phyloP scores from a whole-genome alignment of 2,329 filamentous ascomycete species.

The Fusarium musae region DNA sequence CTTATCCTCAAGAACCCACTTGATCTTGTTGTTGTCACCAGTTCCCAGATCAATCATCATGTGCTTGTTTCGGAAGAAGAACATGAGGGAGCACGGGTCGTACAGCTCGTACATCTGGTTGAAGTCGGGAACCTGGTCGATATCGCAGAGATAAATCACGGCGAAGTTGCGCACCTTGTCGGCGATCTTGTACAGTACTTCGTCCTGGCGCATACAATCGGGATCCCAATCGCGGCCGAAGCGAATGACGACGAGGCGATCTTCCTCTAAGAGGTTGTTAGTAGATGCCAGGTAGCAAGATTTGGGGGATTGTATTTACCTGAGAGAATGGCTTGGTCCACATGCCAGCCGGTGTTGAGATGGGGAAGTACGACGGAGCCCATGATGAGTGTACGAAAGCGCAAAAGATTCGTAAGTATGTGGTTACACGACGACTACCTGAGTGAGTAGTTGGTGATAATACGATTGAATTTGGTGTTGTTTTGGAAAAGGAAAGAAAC shows the following conservation, averaged over 20 bases:
- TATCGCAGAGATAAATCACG: conserved; percentile 92
- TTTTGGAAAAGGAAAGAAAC: conserved; percentile 11
- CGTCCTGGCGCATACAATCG: conserved; percentile 82
- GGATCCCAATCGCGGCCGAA: conserved; percentile 88
- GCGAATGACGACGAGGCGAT: conserved; percentile 91
- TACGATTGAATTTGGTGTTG: neutral
- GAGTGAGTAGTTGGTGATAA: neutral
- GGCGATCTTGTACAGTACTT: conserved; percentile 93
- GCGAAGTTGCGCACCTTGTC: conserved; percentile 94
- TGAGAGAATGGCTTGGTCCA: conserved; percentile 89
- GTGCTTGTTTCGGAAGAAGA: conserved; percentile 97
- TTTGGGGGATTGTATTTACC: conserved; percentile 10
- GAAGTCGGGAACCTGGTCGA: conserved; percentile 91
- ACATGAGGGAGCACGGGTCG: conserved; percentile 95
- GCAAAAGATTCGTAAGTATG: no score
- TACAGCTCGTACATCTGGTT: conserved; percentile 96
- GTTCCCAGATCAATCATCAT: conserved; percentile 99
- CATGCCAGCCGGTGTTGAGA: conserved; percentile 93
- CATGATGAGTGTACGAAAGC: conserved; percentile 51
- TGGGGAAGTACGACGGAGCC: conserved; percentile 94
- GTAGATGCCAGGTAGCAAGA: neutral
- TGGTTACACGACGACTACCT: neutral
- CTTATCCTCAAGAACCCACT: conserved; percentile 94
- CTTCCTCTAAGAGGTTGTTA: conserved; percentile 70
- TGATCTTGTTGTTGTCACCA: conserved; percentile 98